phyloP scores from a whole-genome alignment of 176 grass and related monocot genomes.

The Otatea glauca region DNA sequence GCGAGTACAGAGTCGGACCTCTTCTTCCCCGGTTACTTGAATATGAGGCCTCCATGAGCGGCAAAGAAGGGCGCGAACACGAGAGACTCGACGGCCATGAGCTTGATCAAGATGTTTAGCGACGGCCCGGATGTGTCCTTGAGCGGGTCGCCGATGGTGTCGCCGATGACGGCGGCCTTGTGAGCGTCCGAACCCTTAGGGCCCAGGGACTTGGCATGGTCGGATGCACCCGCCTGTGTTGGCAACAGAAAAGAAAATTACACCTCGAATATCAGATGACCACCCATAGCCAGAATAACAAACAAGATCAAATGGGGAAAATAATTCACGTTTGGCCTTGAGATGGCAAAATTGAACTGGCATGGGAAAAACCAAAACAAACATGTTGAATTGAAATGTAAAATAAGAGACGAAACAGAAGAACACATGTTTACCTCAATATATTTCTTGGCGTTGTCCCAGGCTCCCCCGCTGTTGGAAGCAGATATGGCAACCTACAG shows the following conservation, averaged over 20 bases:
- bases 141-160: conserved; percentile 60
- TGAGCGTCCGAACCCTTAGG: conserved; percentile 60
- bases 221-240: conserved; percentile 69
- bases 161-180: conserved; percentile 62
- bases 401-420: too few species aligned
- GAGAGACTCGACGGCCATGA: conserved; percentile 56
- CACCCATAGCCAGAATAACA: too few species aligned
- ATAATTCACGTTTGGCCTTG: too few species aligned
- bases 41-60: conserved; percentile 61
- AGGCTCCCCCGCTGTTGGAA: conserved; percentile 84
- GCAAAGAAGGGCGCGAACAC: conserved; percentile 73
- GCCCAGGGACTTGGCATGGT: conserved; percentile 61
- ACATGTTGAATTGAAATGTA: too few species aligned
- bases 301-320: too few species aligned
- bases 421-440: conserved; percentile 57
- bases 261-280: neutral
- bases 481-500: conserved; percentile 62
- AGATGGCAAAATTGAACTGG: too few species aligned
- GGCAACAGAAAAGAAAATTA: neutral
- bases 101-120: conserved; percentile 65
- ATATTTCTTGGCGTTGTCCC: conserved; percentile 92
- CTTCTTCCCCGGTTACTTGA: conserved; percentile 40
- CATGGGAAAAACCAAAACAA: too few species aligned
- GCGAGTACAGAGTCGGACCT: neutral
- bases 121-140: conserved; percentile 63